Base-by-base conservation (phyloP, 1,284 basidiomycete species). In the Microbotryum violaceum region DNA sequence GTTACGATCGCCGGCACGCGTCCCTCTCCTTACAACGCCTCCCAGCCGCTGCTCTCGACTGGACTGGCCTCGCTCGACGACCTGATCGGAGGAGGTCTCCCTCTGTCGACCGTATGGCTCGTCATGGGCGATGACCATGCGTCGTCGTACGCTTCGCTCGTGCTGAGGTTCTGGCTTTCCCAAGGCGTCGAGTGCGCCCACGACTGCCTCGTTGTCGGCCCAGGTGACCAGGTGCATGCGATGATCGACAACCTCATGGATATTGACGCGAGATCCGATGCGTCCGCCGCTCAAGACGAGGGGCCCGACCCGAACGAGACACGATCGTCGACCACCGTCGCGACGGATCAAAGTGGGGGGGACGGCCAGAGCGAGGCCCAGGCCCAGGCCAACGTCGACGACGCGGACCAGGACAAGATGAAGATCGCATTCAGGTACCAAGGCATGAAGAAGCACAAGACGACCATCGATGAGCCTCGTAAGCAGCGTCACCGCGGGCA, bases 371-470 rank as follows among this genome's bases (percentile, higher is more conserved):
- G 63, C 62, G 74, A 76, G 56, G 77, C 80, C 45, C 82, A 80
- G 70, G 84, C 89, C 14, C 77, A 79, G 42, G 77, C 74, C 46
- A 76, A 77, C 49, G 79, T 77, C 49, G 78, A 78, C 58, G 81
- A 81, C 65, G 75, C 73, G 49, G 51, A 64, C 61, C 73, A 76
- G 58, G 76, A 80, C 29, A 82, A 81, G 70, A 84, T 91, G 66
- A 90, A 87, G 77, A 96, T 97, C 71, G 94, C 94, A 46, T 98
- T 94, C 89, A 81, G 94, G 71, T 98, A 98, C 75, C 88, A 90
- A 71, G 81, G 84, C 64, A 88, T 96, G 88, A 89, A 86, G 76
- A 86, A 82, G 75, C 94, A 94, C 75, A 85, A 88, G 76, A 96
- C 91, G 1, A 91, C 89, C 1, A 85, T 94, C 31, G 72, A 64